Conservation (phyloP, 225 moss, liverwort and hornwort genomes). For the Takakia lepidozioides region DNA sequence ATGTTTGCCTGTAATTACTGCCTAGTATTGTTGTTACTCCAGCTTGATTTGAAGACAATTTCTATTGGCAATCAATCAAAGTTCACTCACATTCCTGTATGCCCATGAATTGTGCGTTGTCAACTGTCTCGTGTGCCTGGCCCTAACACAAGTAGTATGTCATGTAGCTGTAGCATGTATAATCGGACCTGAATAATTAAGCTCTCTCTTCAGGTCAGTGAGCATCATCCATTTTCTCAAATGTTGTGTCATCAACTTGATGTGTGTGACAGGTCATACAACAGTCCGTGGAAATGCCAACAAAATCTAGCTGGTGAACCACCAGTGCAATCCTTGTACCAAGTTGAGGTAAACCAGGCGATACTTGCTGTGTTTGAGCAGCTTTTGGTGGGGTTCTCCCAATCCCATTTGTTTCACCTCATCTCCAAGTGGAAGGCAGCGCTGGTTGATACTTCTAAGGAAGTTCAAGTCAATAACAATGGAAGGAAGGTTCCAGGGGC, state of each 20-base stretch:
- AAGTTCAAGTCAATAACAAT: not conserved
- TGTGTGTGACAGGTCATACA: conserved; percentile 35
- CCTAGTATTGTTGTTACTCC: too few relatives aligned
- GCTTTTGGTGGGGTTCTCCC: conserved; percentile 33
- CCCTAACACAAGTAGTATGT: too few relatives aligned
- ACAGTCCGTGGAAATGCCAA: conserved; percentile 35
- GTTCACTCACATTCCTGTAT: too few relatives aligned
- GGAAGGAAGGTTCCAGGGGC: too few relatives aligned
- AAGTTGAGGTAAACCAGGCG: conserved; percentile 38
- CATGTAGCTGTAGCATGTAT: too few relatives aligned
- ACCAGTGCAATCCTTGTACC: conserved; percentile 10
- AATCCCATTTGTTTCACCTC: conserved; percentile 21
- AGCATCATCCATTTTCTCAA: not conserved
- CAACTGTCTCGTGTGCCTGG: too few relatives aligned
- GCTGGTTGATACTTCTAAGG: conserved; percentile 6
- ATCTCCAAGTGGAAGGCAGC: conserved; percentile 29
- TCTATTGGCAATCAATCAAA: not conserved
- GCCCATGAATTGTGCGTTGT: too few relatives aligned
- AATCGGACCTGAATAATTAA: too few relatives aligned
- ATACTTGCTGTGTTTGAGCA: conserved; percentile 50
- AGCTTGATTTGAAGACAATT: not conserved
- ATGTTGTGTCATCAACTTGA: not conserved
- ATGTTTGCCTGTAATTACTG: too few relatives aligned
- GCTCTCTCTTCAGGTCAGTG: too few relatives aligned
- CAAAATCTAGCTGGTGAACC: conserved; percentile 14